Base-by-base conservation (phyloP, 2,329 filamentous ascomycete genomes). In the Nigrograna mackinnonii region DNA sequence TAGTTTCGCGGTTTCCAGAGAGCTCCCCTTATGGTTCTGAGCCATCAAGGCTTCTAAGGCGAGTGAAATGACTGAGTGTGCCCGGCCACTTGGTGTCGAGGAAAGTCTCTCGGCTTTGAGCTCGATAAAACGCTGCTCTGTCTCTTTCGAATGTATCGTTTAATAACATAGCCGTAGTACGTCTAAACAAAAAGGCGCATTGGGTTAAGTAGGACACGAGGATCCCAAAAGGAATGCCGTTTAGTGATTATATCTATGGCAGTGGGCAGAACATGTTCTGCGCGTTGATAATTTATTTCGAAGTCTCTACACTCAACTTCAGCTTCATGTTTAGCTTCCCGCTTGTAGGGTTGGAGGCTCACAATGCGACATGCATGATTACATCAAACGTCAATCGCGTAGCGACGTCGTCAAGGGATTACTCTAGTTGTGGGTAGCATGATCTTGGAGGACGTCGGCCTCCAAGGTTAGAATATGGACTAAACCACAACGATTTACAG, bases 161-260 rank as follows among this genome's bases (percentile, higher is more conserved):
- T 52, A 41, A 60, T 48, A 2, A 22, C 21, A 39, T 53, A 54
- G 11, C 46, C 59, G 37, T 66, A 58, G 35, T 61, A 67, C 28
- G 42, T 44, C 18, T 60, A 57, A 2, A 46, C 22, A 17, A 46
- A 13, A 7, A 39, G 43, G n/a, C 43, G 32, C 18, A 40, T 9
- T 19, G 44, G 44, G 32, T 44, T 14, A 24, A 31, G 2, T 13
- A 36, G 21, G n/a, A 44, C 33, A 2, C 37, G 22, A 6, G 44
- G 44, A 31, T 45, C 32, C 41, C 37, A 40, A 20, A 48, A 42
- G 4, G 33, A 41, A 22, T 45, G 41, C 42, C 45, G 45, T 13
- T 5, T 4, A 5, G 22, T 32, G 12, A 37, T 40, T 18, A 4
- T 22, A 12, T 24, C 17, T 9, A 48, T 14, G 12, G 45, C 36